phyloP scores from a whole-genome alignment of 305 asterid genomes.

The Coffea humblotiana region DNA sequence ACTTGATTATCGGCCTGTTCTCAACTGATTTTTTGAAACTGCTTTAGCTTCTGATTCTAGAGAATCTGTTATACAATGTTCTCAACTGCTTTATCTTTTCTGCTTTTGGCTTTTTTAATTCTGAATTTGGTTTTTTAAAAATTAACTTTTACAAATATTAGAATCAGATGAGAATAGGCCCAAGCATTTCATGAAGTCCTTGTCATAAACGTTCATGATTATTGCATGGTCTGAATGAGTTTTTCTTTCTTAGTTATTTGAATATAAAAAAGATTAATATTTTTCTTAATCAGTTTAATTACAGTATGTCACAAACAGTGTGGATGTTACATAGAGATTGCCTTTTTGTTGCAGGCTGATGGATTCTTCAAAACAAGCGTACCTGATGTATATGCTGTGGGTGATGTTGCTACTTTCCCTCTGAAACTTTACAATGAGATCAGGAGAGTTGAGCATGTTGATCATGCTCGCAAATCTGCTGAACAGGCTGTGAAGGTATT shows the following conservation, averaged over 20 bases:
- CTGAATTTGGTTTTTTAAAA: too few relatives aligned
- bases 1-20: neutral
- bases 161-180: too few relatives aligned
- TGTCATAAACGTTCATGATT: neutral
- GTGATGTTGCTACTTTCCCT: conserved; percentile 98
- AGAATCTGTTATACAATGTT: too few relatives aligned
- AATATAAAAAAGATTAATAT: neutral
- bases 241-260: neutral
- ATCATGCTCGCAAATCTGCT: conserved; percentile 96
- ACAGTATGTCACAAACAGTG: neutral
- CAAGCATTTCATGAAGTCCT: neutral
- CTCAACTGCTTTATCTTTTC: too few relatives aligned
- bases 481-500: conserved; percentile 97
- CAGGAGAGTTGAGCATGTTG: conserved; percentile 96
- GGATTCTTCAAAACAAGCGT: conserved; percentile 74
- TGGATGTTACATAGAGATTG: conserved; percentile 4
- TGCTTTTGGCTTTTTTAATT: too few relatives aligned
- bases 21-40: too few relatives aligned
- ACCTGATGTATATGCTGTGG: conserved; percentile 89
- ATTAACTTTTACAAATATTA: too few relatives aligned
- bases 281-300: neutral
- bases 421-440: conserved; percentile 77
- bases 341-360: conserved; percentile 69
- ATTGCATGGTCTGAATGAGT: neutral
- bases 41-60: too few relatives aligned